These are phyloP conservation scores for Termitomyces sp. DNA, from an alignment of 768 basidiomycete species.

Conservation along the genomic window DNA sequence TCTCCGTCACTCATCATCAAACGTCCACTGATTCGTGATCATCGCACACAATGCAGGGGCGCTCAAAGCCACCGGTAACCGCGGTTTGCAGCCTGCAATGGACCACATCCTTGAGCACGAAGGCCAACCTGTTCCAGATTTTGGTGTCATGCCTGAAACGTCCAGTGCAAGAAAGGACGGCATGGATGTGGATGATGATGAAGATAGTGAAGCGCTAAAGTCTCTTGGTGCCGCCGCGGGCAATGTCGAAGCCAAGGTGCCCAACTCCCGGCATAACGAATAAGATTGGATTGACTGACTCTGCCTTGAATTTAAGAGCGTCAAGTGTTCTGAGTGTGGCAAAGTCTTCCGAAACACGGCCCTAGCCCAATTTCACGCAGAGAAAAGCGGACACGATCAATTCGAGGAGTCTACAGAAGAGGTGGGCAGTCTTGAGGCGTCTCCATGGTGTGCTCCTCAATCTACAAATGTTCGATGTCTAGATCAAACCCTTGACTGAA, in stretches of 20 bases:
- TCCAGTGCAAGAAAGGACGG: conserved; percentile 18
- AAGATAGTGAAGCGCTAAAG: conserved; percentile 60
- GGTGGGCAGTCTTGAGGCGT: conserved; percentile 29
- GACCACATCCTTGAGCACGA: conserved; percentile 84
- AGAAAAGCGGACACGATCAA: conserved; percentile 91
- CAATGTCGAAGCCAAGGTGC: conserved; percentile 64
- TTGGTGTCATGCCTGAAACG: conserved; percentile 35
- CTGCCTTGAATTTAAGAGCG: conserved; percentile 46
- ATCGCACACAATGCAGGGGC: conserved; percentile 57
- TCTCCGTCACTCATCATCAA: conserved; percentile 2
- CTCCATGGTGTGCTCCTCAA: background rate
- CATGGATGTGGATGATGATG: conserved; percentile 64
- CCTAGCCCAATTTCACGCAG: conserved; percentile 88
- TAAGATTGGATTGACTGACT: background rate
- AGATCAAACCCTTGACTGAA: conserved; percentile 94
- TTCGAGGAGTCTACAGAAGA: conserved; percentile 97
- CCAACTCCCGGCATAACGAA: conserved; percentile 1
- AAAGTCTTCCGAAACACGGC: conserved; percentile 86
- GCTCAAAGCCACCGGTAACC: conserved; percentile 72
- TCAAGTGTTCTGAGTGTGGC: conserved; percentile 78
- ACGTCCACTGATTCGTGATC: conserved; percentile 5
- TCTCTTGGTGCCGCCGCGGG: conserved; percentile 37
- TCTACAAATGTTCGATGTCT: background rate
- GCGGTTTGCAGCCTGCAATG: conserved; percentile 88
- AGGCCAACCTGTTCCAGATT: conserved; percentile 66